Conservation (phyloP, 345 rosid species). For the Boechera divaricarpa region DNA sequence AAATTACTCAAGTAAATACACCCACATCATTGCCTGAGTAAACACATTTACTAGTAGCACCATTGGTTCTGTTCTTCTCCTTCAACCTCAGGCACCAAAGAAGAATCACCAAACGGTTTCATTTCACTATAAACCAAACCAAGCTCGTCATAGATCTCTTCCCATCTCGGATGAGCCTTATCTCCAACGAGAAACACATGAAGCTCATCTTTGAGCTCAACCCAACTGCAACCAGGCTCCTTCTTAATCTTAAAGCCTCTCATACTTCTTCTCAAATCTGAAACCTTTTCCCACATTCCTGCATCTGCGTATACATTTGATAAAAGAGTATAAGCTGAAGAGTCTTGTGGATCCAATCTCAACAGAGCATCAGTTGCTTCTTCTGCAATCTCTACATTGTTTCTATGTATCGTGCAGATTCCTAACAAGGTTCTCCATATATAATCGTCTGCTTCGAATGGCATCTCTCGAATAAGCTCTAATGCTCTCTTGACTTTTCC, state of each 20-base stretch:
- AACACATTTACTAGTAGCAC: constrained; percentile 5
- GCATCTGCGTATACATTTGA: constrained; percentile 88
- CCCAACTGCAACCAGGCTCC: constrained; percentile 98
- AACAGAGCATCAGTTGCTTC: constrained; percentile 61
- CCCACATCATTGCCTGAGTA: no score
- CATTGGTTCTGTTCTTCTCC: constrained; percentile 19
- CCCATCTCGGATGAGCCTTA: constrained; percentile 67
- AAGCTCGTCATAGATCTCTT: constrained; percentile 67
- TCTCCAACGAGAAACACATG: constrained; percentile 74
- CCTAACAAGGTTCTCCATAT: constrained; percentile 89
- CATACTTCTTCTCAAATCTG: constrained; percentile 69
- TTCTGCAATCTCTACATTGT: constrained; percentile 77
- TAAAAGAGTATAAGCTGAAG: constrained; percentile 78
- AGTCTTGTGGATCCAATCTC: constrained; percentile 73
- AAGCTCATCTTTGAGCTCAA: constrained; percentile 79
- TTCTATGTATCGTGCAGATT: constrained; percentile 70
- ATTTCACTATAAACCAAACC: constrained; percentile 62
- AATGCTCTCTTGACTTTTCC: constrained; percentile 66
- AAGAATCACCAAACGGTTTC: constrained; percentile 45
- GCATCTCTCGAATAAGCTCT: constrained; percentile 69
- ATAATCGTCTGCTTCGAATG: constrained; percentile 78
- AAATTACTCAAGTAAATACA: background rate
- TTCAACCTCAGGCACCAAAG: constrained; percentile 26
- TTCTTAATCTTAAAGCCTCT: constrained; percentile 69
- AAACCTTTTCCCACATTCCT: constrained; percentile 86